A percentile compares a stretch with the other conserved stretches of the same genome.
These are phyloP conservation scores for Isabelozyma gotoi DNA, from an alignment of 805 yeast genomes.

Conservation along the genomic window DNA sequence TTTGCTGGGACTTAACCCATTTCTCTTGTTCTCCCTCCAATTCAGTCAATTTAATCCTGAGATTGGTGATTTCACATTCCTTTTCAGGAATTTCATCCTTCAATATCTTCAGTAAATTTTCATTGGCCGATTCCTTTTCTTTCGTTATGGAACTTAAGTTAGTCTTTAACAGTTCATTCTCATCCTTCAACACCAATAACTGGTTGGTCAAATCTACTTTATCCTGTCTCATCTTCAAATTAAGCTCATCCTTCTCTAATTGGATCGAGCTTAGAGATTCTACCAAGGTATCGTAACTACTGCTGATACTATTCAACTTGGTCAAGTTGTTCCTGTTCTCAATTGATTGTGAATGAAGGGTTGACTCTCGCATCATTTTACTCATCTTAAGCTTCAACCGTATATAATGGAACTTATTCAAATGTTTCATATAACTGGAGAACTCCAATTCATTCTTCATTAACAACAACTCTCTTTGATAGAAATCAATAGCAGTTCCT, in stretches of 20 bases:
- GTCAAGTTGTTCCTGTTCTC: constrained; percentile 8
- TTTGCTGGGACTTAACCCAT: not conserved
- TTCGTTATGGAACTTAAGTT: constrained; percentile 5
- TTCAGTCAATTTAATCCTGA: constrained; percentile 12
- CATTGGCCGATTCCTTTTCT: constrained; percentile 8
- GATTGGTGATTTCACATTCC: constrained; percentile 17
- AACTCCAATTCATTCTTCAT: constrained; percentile 63
- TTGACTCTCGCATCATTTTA: constrained; percentile 10
- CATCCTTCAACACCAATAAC: constrained; percentile 6
- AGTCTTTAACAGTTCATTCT: constrained; percentile 7
- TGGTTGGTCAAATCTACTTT: constrained; percentile 9
- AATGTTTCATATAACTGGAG: constrained; percentile 49
- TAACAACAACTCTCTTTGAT: constrained; percentile 57
- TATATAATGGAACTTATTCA: constrained; percentile 34
- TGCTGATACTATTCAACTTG: constrained; percentile 6
- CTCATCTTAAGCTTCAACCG: constrained; percentile 11
- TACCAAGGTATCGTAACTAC: constrained; percentile 5
- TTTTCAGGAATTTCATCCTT: constrained; percentile 18
- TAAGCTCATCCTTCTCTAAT: constrained; percentile 7
- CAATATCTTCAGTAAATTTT: constrained; percentile 9
- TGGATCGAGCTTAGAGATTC: constrained; percentile 10
- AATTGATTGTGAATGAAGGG: constrained; percentile 5
- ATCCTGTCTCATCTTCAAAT: constrained; percentile 7
- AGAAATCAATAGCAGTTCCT: constrained; percentile 41
- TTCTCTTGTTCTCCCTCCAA: constrained; percentile 7